Base-by-base conservation (phyloP, 495 filamentous ascomycete species). In the Penicillium nucicola region DNA sequence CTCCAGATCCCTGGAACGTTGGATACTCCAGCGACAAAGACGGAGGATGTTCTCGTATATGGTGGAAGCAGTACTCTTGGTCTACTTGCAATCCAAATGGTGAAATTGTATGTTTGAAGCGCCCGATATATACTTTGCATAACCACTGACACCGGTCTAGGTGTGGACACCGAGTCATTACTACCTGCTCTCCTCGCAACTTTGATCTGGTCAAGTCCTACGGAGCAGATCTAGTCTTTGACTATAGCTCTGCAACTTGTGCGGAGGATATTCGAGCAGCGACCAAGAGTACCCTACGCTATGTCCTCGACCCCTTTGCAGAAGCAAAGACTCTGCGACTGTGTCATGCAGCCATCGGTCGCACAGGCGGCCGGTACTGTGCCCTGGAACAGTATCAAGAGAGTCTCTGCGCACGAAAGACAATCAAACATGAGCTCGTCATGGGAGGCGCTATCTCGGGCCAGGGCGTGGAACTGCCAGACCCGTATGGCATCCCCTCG, bases 121-220 rank as follows among this genome's bases (percentile, higher is more conserved):
- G 17, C 17, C 23, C 18, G n/a, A 28, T n/a, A 9, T 4, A 11
- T 20, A 5, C 42, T 13, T 2, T 41, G 4, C 2, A 22, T 31
- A 15, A 28, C 7, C 25, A 9, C 5, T 35, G 3, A 42, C 14
- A 10, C 1, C 17, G 11, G 4, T 17, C n/a, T 36, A 68, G 60
- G 1, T 74, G 69, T 19, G 77, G 78, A 8, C 64, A 69, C 19
- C 58, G 65, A 3, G 69, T 76, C 10, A 72, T 84, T 34, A 65
- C 76, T 5, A 83, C 80, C 0, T 82, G 81, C 50, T 84, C 81
- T 0, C 73, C 76, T 0, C 60, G 58, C 10, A 86, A 85, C 61
- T 79, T 81, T 45, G 68, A 74, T 3, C 61, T 84, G 5, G 75
- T 78, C n/a, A 62, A 67, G 22, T 59, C 48, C 2, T 74, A 74